These are phyloP conservation scores for Penicillium desertorum DNA, from an alignment of 495 filamentous ascomycete genomes.

Conservation along the genomic window DNA sequence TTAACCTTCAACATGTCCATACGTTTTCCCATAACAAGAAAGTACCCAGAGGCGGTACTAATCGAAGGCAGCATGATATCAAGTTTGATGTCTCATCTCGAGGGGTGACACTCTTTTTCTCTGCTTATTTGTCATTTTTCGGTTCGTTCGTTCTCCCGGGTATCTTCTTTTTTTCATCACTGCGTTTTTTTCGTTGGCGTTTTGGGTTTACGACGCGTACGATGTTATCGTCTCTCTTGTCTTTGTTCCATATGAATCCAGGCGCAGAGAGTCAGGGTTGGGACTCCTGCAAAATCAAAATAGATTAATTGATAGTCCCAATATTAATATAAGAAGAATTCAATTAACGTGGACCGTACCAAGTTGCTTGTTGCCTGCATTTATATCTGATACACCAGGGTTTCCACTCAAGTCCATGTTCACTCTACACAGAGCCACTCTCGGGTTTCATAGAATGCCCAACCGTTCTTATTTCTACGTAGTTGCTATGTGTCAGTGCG, in stretches of 20 bases:
- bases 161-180: conserved; percentile 17
- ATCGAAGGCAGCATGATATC: conserved; percentile 11
- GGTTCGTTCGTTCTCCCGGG: conserved; percentile 6
- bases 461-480: background rate
- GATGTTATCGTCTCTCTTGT: conserved; percentile 26
- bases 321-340: conserved; percentile 25
- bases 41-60: conserved; percentile 18
- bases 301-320: conserved; percentile 33
- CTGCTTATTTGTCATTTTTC: conserved; percentile 3
- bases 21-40: conserved; percentile 19
- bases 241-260: conserved; percentile 27
- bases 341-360: background rate
- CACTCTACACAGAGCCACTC: background rate
- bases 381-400: background rate
- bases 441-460: background rate
- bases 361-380: background rate
- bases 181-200: conserved; percentile 21
- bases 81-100: background rate
- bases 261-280: conserved; percentile 24
- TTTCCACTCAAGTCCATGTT: background rate
- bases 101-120: conserved; percentile 8
- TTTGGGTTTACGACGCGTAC: conserved; percentile 31
- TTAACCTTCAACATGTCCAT: conserved; percentile 33
- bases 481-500: background rate
- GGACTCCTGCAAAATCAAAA: conserved; percentile 30